A percentile compares a stretch with the other conserved stretches of the same genome.
Conservation (phyloP, 1,139 yeast species). For the Chernovozyma aurita region DNA sequence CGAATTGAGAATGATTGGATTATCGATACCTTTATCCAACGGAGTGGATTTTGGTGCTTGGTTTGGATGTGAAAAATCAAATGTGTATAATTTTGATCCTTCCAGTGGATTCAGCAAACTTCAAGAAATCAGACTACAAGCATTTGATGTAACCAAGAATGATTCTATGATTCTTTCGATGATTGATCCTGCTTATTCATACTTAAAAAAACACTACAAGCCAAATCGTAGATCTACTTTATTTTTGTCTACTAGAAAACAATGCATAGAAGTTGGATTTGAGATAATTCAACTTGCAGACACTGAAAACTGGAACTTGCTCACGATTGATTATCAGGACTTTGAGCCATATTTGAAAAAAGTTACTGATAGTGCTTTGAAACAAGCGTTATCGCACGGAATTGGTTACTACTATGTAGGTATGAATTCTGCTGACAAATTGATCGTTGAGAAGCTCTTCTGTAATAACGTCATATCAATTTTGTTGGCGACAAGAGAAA, state of each 20-base stretch:
- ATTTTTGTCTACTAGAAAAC: constrained; percentile 54
- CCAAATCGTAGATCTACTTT: constrained; percentile 28
- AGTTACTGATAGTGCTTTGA: constrained; percentile 30
- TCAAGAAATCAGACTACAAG: constrained; percentile 54
- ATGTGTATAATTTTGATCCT: constrained; percentile 69
- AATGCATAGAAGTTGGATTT: constrained; percentile 49
- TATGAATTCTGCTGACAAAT: constrained; percentile 53
- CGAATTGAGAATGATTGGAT: constrained; percentile 55
- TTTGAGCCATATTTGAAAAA: constrained; percentile 37
- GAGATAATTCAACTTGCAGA: constrained; percentile 36
- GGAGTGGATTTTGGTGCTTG: constrained; percentile 81
- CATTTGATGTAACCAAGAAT: constrained; percentile 42
- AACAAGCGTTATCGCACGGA: constrained; percentile 51
- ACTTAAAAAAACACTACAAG: constrained; percentile 27
- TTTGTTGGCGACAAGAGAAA: constrained; percentile 56
- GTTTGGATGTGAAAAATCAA: constrained; percentile 63
- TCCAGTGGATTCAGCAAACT: constrained; percentile 53
- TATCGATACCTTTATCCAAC: constrained; percentile 67
- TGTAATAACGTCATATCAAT: constrained; percentile 46
- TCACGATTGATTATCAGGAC: constrained; percentile 28
- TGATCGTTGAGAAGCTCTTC: constrained; percentile 52
- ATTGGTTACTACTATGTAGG: constrained; percentile 60
- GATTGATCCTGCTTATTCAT: constrained; percentile 44
- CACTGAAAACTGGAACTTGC: constrained; percentile 22
- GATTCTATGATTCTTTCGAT: constrained; percentile 49